Percentiles rank a stretch among this genome's conserved stretches.
phyloP scores from a whole-genome alignment of 2,329 filamentous ascomycete genomes.

The Botryosphaeria agaves region DNA sequence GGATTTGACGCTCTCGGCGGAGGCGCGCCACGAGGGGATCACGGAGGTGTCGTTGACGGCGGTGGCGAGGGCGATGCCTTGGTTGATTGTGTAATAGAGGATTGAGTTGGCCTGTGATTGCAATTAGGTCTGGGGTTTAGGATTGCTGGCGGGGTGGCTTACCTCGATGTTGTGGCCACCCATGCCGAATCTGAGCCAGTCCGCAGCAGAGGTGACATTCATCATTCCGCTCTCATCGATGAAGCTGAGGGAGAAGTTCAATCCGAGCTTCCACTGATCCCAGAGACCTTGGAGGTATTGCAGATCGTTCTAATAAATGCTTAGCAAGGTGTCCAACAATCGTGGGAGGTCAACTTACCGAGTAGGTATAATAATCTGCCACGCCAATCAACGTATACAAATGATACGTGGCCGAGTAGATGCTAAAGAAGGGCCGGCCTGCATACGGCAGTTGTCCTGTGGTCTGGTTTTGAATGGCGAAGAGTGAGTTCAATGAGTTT shows the following conservation, averaged over 20 bases:
- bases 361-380: slow-evolving; percentile 26
- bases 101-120: slow-evolving; percentile 23
- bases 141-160: slow-evolving; percentile 2
- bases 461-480: slow-evolving; percentile 22
- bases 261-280: slow-evolving; percentile 24
- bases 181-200: slow-evolving; percentile 34
- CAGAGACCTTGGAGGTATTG: slow-evolving; percentile 24
- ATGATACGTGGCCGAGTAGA: slow-evolving; percentile 37
- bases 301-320: slow-evolving; percentile 16
- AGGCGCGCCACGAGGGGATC: slow-evolving; percentile 21
- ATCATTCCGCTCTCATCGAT: slow-evolving; percentile 26
- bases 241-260: slow-evolving; percentile 23
- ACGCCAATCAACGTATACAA: slow-evolving; percentile 29
- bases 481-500: slow-evolving; percentile 32
- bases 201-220: slow-evolving; percentile 25
- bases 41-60: slow-evolving; percentile 27
- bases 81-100: slow-evolving; percentile 33
- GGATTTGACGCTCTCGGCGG: slow-evolving; percentile 23
- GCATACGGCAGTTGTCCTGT: slow-evolving; percentile 34
- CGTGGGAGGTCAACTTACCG: slow-evolving; percentile 7
- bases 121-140: not conserved
- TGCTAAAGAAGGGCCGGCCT: slow-evolving; percentile 23
- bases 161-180: slow-evolving; percentile 30
- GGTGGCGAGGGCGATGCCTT: slow-evolving; percentile 32
- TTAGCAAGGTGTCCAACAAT: not conserved